phyloP scores from a whole-genome alignment of 129 eudicot genomes.

The Erigeron canadensis region DNA sequence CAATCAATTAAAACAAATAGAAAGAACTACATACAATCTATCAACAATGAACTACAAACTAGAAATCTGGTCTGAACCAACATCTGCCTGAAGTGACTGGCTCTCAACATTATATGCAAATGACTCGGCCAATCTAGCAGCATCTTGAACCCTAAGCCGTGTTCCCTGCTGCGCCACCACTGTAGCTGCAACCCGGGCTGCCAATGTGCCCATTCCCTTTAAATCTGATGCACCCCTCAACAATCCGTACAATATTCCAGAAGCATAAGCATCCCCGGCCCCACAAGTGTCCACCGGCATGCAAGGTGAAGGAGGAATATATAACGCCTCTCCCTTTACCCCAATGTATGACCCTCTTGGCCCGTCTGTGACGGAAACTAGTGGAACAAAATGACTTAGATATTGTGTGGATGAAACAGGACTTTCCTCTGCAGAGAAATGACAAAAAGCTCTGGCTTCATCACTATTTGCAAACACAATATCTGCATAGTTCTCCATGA shows the following conservation, averaged over 20 bases:
- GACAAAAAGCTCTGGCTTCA: slow-evolving; percentile 86
- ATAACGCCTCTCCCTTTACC: slow-evolving; percentile 88
- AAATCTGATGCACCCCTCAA: slow-evolving; percentile 72
- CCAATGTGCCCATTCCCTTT: slow-evolving; percentile 80
- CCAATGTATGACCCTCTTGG: slow-evolving; percentile 89
- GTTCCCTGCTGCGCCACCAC: slow-evolving; percentile 98
- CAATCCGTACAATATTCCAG: slow-evolving; percentile 82
- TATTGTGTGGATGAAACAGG: slow-evolving; percentile 81
- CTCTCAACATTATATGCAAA: slow-evolving; percentile 40
- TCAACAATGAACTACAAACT: slow-evolving; percentile 46
- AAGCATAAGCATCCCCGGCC: slow-evolving; percentile 98
- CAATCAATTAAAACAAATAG: slow-evolving; percentile 19
- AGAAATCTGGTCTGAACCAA: slow-evolving; percentile 76
- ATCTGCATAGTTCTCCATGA: slow-evolving; percentile 90
- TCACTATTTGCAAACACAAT: slow-evolving; percentile 86
- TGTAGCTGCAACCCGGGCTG: slow-evolving; percentile 86
- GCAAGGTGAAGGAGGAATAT: slow-evolving; percentile 87
- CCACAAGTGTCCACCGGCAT: slow-evolving; percentile 95
- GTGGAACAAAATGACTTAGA: slow-evolving; percentile 91
- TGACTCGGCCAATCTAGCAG: slow-evolving; percentile 63
- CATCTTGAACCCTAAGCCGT: slow-evolving; percentile 85
- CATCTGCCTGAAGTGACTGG: slow-evolving; percentile 49
- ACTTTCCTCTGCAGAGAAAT: slow-evolving; percentile 70
- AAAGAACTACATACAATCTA: slow-evolving; percentile 20
- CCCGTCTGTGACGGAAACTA: slow-evolving; percentile 98